Percentiles rank a stretch among this genome's conserved stretches.
Evolutionary conservation across 345 rosid species (phyloP).

Genomic region (Populus alba): DNA sequence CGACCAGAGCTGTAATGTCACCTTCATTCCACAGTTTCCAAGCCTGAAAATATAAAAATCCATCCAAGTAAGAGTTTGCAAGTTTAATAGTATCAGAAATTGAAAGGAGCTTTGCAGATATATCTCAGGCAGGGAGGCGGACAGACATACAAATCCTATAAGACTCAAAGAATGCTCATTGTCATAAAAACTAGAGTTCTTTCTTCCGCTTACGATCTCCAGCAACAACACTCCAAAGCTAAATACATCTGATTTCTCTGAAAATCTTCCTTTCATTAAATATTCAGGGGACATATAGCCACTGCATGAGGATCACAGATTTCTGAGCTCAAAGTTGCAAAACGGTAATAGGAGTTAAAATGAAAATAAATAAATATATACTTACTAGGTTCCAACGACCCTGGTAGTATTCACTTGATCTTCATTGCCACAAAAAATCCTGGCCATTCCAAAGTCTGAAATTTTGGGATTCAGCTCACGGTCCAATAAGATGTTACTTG

Average conservation of each 20-base stretch:
- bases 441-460: conserved; percentile 24
- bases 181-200: background rate
- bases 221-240: conserved; percentile 17
- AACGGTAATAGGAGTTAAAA: too few relatives aligned
- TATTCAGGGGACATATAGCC: conserved; percentile 20
- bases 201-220: conserved; percentile 15
- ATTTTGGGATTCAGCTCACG: conserved; percentile 17
- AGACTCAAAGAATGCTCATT: background rate
- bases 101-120: too few relatives aligned
- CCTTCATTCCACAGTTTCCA: conserved; percentile 12
- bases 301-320: background rate
- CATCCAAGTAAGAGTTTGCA: background rate
- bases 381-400: conserved; percentile 16
- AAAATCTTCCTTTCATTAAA: conserved; percentile 15
- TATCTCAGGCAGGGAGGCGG: background rate
- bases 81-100: background rate
- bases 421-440: conserved; percentile 15
- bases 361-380: background rate
- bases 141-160: conserved; percentile 5
- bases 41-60: background rate
- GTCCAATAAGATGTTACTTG: conserved; percentile 19
- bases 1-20: too few relatives aligned
- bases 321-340: too few relatives aligned
- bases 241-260: conserved; percentile 16
- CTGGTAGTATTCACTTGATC: conserved; percentile 1